These are phyloP conservation scores for Protomyces inouyei DNA, from an alignment of 1,139 yeast species.

Conservation along the genomic window DNA sequence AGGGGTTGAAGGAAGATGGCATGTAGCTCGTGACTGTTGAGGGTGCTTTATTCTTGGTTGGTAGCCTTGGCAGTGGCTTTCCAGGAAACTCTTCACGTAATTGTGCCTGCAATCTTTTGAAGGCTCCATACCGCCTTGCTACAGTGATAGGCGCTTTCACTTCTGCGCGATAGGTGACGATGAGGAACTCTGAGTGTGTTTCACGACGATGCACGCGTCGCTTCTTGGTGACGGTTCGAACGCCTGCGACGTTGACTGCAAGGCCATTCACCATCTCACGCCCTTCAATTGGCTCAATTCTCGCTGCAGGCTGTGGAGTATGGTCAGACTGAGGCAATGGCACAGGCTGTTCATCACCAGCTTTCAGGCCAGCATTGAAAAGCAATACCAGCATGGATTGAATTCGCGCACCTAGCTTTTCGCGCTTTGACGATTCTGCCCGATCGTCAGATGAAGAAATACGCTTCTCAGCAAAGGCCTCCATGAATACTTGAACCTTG, in stretches of 20 bases:
- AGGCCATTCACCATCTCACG: slow-evolving; percentile 48
- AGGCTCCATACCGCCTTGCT: slow-evolving; percentile 61
- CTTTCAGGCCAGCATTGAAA: slow-evolving; percentile 69
- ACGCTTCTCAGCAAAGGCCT: slow-evolving; percentile 64
- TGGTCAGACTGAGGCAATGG: slow-evolving; percentile 31
- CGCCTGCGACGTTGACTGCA: slow-evolving; percentile 63
- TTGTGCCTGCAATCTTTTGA: slow-evolving; percentile 50
- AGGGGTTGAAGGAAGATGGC: slow-evolving; percentile 1
- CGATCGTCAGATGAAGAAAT: slow-evolving; percentile 67
- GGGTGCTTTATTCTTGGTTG: slow-evolving; percentile 50
- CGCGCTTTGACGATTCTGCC: slow-evolving; percentile 68
- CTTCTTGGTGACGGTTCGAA: slow-evolving; percentile 36
- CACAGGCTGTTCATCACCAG: slow-evolving; percentile 39
- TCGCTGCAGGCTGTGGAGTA: slow-evolving; percentile 43
- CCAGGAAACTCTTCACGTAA: slow-evolving; percentile 65
- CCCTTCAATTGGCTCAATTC: slow-evolving; percentile 35
- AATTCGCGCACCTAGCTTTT: slow-evolving; percentile 56
- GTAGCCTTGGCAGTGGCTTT: slow-evolving; percentile 58
- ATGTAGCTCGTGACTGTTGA: slow-evolving; percentile 24
- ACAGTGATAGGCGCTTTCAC: slow-evolving; percentile 44
- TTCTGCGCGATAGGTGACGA: slow-evolving; percentile 34
- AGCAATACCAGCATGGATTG: slow-evolving; percentile 60
- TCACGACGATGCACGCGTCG: slow-evolving; percentile 30
- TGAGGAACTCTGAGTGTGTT: slow-evolving; percentile 39
- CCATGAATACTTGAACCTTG: slow-evolving; percentile 74